Evolutionary conservation across 179 eudicot genomes (phyloP).

Genomic region (Vitellaria paradoxa): DNA sequence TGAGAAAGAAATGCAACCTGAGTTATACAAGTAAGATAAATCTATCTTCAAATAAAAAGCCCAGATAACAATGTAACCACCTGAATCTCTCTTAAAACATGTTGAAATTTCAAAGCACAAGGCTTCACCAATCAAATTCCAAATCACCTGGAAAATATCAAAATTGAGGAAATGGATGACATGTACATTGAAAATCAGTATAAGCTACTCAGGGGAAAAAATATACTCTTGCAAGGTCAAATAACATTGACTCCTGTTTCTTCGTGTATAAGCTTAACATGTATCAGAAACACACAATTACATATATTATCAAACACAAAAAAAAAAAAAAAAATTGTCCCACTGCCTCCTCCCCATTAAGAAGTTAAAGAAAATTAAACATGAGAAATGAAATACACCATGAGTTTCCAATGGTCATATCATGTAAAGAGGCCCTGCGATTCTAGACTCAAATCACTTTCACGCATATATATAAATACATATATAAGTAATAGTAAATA

Average conservation of each 20-base stretch:
- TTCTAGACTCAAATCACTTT: background rate
- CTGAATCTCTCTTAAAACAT: background rate
- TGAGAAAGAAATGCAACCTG: background rate
- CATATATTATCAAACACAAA: too few relatives aligned
- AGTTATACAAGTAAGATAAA: background rate
- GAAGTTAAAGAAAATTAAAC: too few relatives aligned
- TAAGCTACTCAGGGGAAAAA: too few relatives aligned
- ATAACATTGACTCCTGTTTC: too few relatives aligned
- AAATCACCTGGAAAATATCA: background rate
- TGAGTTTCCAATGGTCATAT: background rate
- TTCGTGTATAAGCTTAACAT: too few relatives aligned
- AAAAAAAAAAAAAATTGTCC: too few relatives aligned
- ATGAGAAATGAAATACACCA: background rate
- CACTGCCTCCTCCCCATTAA: too few relatives aligned
- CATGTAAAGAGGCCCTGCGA: background rate
- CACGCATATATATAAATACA: too few relatives aligned
- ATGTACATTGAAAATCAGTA: too few relatives aligned
- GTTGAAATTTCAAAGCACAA: background rate
- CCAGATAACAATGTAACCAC: background rate
- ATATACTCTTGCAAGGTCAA: too few relatives aligned
- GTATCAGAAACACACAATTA: too few relatives aligned
- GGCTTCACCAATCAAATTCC: background rate
- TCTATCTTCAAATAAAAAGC: background rate
- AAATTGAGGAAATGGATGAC: background rate
- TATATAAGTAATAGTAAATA: too few relatives aligned